phyloP scores from a whole-genome alignment of 148 eudicot species.

The Chenopodium quinoa region DNA sequence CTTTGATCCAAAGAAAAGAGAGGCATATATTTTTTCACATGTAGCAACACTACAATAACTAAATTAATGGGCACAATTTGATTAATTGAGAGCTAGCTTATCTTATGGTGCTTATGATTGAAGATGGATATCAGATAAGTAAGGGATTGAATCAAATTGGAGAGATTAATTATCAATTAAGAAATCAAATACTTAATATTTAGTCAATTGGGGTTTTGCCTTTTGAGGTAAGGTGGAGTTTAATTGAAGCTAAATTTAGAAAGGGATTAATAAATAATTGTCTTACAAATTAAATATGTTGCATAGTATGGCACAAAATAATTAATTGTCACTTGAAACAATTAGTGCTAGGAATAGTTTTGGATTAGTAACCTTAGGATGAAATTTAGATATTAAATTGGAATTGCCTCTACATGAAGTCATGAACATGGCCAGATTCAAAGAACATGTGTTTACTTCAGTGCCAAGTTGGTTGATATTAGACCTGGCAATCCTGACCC shows the following conservation, averaged over 20 bases:
- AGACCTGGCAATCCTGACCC: no score
- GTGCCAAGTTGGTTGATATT: no score
- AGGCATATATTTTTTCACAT: background rate
- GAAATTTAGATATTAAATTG: no score
- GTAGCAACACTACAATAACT: background rate
- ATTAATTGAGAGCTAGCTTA: background rate
- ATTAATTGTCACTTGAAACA: background rate
- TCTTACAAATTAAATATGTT: slow-evolving; percentile 5
- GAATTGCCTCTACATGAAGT: no score
- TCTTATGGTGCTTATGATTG: background rate
- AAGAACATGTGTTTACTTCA: no score
- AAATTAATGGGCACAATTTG: background rate
- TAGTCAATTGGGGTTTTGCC: background rate
- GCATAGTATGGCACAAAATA: background rate
- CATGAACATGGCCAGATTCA: no score
- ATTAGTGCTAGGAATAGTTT: background rate
- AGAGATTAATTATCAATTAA: background rate
- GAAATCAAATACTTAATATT: background rate
- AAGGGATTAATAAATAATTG: background rate
- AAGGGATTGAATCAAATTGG: background rate
- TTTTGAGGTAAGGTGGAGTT: background rate
- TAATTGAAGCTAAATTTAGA: background rate
- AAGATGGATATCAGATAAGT: slow-evolving; percentile 5
- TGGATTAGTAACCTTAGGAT: no score
- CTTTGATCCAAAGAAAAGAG: slow-evolving; percentile 10